Base-by-base conservation (phyloP, 2,329 filamentous ascomycete species). In the Clonostachys chloroleuca region DNA sequence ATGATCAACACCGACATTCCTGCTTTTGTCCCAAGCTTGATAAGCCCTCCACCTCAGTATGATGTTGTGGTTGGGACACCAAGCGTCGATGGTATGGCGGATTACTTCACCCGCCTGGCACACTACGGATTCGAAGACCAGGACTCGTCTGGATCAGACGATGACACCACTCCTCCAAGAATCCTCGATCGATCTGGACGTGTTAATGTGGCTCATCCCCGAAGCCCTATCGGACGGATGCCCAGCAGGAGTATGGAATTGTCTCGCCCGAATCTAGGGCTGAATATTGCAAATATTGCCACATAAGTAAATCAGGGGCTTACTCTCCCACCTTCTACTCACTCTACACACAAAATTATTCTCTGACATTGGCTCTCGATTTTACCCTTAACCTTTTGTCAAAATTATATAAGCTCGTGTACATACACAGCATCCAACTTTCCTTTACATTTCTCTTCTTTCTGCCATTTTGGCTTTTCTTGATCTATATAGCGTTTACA, bases 31-130 rank as follows among this genome's bases (percentile, higher is more conserved):
- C 24, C 46, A 30, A 60, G 61, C 1, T 64, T 87, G 14, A 74
- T 87, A 53, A 95, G 90, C 0, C 91, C 91, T 2, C 92, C 92
- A 8, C 92, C 92, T 1, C 83, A 87, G 48, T 96, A 96, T 62
- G 88, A 92, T 49, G 75, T 78, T 5, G 87, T 95, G 36, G 81
- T 94, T 2, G 87, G 86, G 14, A 81, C 79, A 50, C 72, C 81
- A 20, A 75, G 83, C 67, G 73, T 89, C 62, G 65, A 91, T 70
- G 67, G 84, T 0, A 65, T 96, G 42, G 87, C 90, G 2, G 92
- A 96, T 59, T 96, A 96, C 64, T 96, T 96, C 62, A 75, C 85
- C 0, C 81, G 92, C 1, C 69, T 95, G 37, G 87, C 87, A 1
- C 80, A 89, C 53, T 86, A 88, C 47, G 85, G 89, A 3, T 69